Base-by-base conservation (phyloP, 1,139 yeast genomes). In the Neolecta irregularis region DNA sequence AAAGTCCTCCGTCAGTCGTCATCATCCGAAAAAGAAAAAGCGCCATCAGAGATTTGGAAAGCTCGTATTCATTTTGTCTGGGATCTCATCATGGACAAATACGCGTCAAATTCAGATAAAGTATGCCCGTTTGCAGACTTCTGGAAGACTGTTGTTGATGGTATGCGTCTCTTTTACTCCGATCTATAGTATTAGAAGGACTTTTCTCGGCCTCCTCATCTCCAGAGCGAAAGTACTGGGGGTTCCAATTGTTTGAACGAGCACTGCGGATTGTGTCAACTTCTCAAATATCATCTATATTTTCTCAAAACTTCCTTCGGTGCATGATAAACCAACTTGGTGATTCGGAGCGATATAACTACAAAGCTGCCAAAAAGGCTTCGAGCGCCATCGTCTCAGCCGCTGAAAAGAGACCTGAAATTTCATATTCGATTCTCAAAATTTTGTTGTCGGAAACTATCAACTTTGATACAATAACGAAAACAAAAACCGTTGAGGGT, bases 51-150 rank as follows among this genome's bases (percentile, higher is more conserved):
- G 3, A 62, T 64, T 34, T 83, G 93, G 93, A 66, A 69, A 18
- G 80, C 93, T 17, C 65, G 74, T 41, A 55, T 81, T 25, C 93
- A 83, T 48, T 78, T 74, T 55, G 92, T 78, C 1, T 88, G 95
- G 95, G 66, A 63, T 13, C 21, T 26, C 21, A 58, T 72, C n/a
- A 52, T 85, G 2, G 41, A 40, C 3, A 20, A 13, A 7, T 17
- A 16, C 7, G 20, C 30, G 6, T 28, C 18, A 28, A n/a, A 16
- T 20, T n/a, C 28, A 6, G 15, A 12, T n/a, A 11, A 29, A n/a
- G 15, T 13, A 6, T 38, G 26, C 3, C 46, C 62, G 1, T 56
- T 83, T 26, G 61, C 65, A 20, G 91, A 78, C 40, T 83, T 88
- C 53, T 83, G 93, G 93, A 69, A 71, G 46, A 64, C 66, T 3